Evolutionary conservation across 495 filamentous ascomycete genomes (phyloP).

Genomic region (Xylaria flabelliformis): DNA sequence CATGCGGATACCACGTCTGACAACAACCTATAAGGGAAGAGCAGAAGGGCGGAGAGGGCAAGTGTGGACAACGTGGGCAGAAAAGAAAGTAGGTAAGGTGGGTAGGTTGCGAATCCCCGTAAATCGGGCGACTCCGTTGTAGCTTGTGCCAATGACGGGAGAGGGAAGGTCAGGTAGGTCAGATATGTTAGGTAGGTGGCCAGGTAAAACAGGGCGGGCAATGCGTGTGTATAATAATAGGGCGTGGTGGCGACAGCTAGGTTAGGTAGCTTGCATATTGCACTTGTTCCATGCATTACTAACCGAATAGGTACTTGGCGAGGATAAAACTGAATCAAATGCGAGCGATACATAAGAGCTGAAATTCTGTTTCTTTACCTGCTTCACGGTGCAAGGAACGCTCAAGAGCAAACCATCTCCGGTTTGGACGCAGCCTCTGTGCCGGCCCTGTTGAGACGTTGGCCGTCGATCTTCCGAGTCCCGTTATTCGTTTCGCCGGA

Average conservation of each 20-base stretch:
- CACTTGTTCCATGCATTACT: neutral
- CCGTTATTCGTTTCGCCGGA: slow-evolving; percentile 19
- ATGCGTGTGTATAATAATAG: neutral
- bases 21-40: neutral
- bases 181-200: neutral
- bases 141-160: neutral
- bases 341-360: neutral
- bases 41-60: slow-evolving; percentile 3
- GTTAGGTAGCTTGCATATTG: neutral
- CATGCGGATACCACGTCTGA: neutral
- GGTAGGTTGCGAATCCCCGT: neutral
- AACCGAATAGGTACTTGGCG: neutral
- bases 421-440: neutral
- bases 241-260: neutral
- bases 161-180: neutral
- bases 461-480: slow-evolving; percentile 14
- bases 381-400: slow-evolving; percentile 8
- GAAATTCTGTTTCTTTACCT: slow-evolving; percentile 9
- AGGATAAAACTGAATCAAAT: neutral
- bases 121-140: neutral
- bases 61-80: neutral
- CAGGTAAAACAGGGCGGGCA: too few species aligned
- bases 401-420: neutral
- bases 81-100: neutral
- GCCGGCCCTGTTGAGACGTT: neutral